Base-by-base conservation (phyloP, 306 rosid species). In the Fragaria ananassa region DNA sequence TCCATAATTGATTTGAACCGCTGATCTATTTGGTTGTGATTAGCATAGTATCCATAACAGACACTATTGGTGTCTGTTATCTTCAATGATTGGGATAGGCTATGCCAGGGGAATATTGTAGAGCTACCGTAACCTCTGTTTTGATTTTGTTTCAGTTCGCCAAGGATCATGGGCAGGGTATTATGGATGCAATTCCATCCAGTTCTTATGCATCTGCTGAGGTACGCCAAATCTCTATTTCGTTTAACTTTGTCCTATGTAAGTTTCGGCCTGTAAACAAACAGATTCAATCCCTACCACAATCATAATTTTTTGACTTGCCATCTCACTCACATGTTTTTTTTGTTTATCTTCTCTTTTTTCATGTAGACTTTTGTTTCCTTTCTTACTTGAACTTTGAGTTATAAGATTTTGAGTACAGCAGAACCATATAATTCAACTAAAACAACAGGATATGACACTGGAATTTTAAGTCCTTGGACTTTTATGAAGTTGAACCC, bases 141-240 rank as follows among this genome's bases (percentile, higher is more conserved):
- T 73, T 51, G 53, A 9, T 79, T 65, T 68, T 65, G 39, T 81
- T 83, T 56, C 91, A 87, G 92, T 73, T 83, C 61, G 68, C 74
- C 83, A 78, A 25, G 84, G 92, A 85, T 47, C 79, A 68, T 37
- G 77, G 83, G 39, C 72, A 76, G 21, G 83, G 69, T 72, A 72
- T 91, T 74, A 74, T 78, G 80, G 89, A 80, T 25, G 7, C 69
- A 4, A 44, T 86, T 77, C 84, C 82, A 31, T 74, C 97, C 47
- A 47, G 86, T 71, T 77, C 90, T 19, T 91, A 89, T 54, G 60
- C 70, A 23, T 68, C 64, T 41, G 18, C 10, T 10, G 93, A 91
- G 97, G 97, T 91, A 64, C 44, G 5, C 10, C 18, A n/a, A 0
- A 49, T 41, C 61, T 58, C 46, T 53, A 15, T 29, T 41, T 57